Evolutionary conservation across 1,139 yeast species (phyloP).

Genomic region (Taphrina betulina): DNA sequence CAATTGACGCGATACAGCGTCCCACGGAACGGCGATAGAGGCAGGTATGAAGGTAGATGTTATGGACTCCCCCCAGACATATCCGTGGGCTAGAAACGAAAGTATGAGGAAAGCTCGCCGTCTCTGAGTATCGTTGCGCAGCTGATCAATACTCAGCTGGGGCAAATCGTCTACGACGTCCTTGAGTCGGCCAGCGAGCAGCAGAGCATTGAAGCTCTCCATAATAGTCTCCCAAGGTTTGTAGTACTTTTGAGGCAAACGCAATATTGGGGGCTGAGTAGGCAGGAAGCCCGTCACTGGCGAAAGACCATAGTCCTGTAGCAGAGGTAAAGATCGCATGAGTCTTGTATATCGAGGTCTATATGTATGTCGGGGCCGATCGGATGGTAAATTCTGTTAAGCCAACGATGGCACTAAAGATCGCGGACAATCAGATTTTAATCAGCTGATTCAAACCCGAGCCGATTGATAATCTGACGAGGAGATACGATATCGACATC

Average conservation of each 20-base stretch:
- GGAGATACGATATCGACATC: too few species aligned
- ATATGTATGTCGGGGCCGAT: too few species aligned
- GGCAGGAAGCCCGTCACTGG: constrained; percentile 78
- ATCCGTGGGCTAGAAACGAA: constrained; percentile 80
- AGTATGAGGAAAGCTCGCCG: constrained; percentile 79
- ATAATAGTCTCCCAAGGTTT: constrained; percentile 76
- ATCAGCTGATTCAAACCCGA: too few species aligned
- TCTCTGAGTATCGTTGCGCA: constrained; percentile 50
- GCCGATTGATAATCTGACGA: too few species aligned
- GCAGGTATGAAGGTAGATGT: constrained; percentile 67
- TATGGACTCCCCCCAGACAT: constrained; percentile 71
- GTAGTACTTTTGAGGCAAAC: constrained; percentile 62
- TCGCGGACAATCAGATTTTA: too few species aligned
- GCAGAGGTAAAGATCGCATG: constrained; percentile 47
- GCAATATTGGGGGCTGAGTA: constrained; percentile 58
- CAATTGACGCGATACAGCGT: constrained; percentile 54
- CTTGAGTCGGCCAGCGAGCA: constrained; percentile 65
- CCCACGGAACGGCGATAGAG: constrained; percentile 62
- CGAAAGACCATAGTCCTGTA: constrained; percentile 68
- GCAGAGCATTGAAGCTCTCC: constrained; percentile 65
- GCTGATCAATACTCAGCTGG: constrained; percentile 32
- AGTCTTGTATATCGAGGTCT: too few species aligned
- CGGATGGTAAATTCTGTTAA: too few species aligned
- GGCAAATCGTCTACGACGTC: constrained; percentile 52
- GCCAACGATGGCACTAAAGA: too few species aligned